These are phyloP conservation scores for Byssochlamys sp. DNA, from an alignment of 2,329 filamentous ascomycete genomes.

Conservation along the genomic window DNA sequence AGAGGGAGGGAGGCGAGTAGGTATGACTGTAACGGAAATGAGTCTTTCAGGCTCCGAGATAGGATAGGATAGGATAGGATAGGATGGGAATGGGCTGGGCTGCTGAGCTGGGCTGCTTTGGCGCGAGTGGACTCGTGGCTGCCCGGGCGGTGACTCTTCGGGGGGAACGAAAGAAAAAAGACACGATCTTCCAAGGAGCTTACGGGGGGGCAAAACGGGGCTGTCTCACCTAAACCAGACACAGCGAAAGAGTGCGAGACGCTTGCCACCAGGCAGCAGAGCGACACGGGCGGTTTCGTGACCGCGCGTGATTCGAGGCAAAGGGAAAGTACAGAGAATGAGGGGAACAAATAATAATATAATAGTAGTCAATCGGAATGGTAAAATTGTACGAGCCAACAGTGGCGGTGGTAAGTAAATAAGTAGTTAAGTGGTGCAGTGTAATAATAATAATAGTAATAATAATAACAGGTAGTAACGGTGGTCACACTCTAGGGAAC, in stretches of 20 bases:
- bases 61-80: background rate
- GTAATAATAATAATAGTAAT: background rate
- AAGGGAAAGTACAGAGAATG: too few relatives aligned
- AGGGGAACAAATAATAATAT: too few relatives aligned
- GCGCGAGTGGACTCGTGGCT: background rate
- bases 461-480: background rate
- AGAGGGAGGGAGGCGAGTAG: background rate
- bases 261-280: background rate
- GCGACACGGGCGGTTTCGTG: background rate
- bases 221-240: background rate
- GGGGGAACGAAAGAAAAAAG: background rate
- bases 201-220: background rate
- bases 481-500: background rate
- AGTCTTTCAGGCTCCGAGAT: background rate
- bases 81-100: background rate
- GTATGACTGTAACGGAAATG: background rate
- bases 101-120: background rate
- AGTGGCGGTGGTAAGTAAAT: too few relatives aligned
- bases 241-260: background rate
- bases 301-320: too few relatives aligned
- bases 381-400: too few relatives aligned
- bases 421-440: too few relatives aligned
- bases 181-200: background rate
- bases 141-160: background rate
- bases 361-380: too few relatives aligned